Base-by-base conservation (phyloP, 2,329 filamentous ascomycete genomes). In the Lanzia echinophila region DNA sequence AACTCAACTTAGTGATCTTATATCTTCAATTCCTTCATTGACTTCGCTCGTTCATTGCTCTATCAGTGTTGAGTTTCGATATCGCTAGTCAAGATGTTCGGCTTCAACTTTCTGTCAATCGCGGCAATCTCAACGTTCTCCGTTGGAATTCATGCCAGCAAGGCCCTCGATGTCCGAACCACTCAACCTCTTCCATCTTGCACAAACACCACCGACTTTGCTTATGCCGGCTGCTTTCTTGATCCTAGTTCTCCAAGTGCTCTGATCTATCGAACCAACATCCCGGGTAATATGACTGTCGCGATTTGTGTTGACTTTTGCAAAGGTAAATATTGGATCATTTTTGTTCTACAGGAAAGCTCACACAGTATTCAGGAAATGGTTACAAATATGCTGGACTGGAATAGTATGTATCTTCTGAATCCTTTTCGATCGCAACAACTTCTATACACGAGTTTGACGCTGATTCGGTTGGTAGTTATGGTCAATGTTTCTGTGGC, bases 221-320 rank as follows among this genome's bases (percentile, higher is more conserved):
- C 65, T 5, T 70, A 70, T 55, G 63, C 65, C 15, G 69, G 68
- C 42, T 71, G 69, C 56, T 71, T 63, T 50, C 7, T 48, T 17
- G 67, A 70, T 48, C 56, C 58, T 17, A 60, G 63, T 33, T 56
- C 50, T 45, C 58, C 68, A 32, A 56, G 62, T 10, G 57, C 67
- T 44, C 61, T 70, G 5, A 60, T 65, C 11, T 69, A 65, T 47
- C 52, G 47, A 44, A 59, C 62, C 22, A 60, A 61, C 28, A 54
- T 68, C 5, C 57, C 65, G 17, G 62, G 58, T 28, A 68, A 66
- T 33, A 68, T 69, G 58, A 71, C 69, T 0, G 62, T 70, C 4
- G 64, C 69, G 58, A 62, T 54, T 17, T 71, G 69, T 58, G 64
- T 65, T 50, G 64, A 67, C 49, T 68, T 67, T 44, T 71, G 69